Base-by-base conservation (phyloP, 1,284 basidiomycete species). In the Ceratobasidium sp. region DNA sequence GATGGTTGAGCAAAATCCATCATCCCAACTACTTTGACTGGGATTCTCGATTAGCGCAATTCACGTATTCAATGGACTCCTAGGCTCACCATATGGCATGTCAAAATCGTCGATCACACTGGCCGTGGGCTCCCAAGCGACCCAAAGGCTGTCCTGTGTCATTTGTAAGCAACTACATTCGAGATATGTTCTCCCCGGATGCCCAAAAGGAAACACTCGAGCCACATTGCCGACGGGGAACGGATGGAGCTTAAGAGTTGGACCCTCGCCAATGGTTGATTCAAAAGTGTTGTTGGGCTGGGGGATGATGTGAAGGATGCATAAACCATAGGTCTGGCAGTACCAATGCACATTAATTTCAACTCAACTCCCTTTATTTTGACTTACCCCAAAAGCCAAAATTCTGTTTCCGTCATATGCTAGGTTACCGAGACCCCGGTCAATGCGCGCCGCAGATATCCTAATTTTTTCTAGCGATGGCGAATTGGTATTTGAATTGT, bases 321-420 rank as follows among this genome's bases (percentile, higher is more conserved):
- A 53, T 25, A 65, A 10, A n/a, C 62, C 62, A 34, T 31, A 34
- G 10, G 20, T 27, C 62, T 65, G 25, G 8, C 3, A 1, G 40
- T 20, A 56, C 6, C 2, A 8, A 56, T 10, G 13, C 13, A 40
- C n/a, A 2, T 27, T n/a, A 20, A 13, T 22, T 35, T 34, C 29
- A 22, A 25, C 27, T 22, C 27, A 6, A 22, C 20, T 40, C 55
- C 42, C 5, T 12, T 38, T 56, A 25, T 13, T 12, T 15, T 7
- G 3, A 42, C 62, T 53, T 10, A 65, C 62, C 10, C 62, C 62
- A 31, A 43, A 22, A n/a, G 50, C 35, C 7, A 65, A 34, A 31
- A 65, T 65, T 25, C 50, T 29, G 15, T 54, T 31, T 4, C 62
- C 62, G n/a, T 65, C 62, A 25, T 65, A 65, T 1, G 62, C 62